Conservation (phyloP, 1,284 basidiomycete species). For the Porogramme epimiltina region DNA sequence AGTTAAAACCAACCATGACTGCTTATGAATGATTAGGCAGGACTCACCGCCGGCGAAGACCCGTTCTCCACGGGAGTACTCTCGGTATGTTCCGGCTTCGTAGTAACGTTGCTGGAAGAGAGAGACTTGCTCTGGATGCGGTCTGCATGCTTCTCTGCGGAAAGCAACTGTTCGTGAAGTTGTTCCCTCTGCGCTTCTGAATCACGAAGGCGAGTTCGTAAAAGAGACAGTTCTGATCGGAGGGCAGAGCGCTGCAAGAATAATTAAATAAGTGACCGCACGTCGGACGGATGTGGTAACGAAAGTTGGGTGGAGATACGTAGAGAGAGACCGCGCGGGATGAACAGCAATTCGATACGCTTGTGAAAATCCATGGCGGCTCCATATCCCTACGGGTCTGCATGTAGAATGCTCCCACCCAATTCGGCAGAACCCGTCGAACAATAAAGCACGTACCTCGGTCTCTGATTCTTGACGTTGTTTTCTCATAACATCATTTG, state of each 20-base stretch:
- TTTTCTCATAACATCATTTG: constrained; percentile 42
- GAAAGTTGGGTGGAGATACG: too few species aligned
- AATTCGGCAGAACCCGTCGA: too few species aligned
- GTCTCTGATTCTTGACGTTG: constrained; percentile 57
- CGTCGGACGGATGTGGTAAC: too few species aligned
- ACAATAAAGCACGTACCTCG: constrained; percentile 45
- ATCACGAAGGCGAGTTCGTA: constrained; percentile 59
- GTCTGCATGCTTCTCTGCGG: constrained; percentile 74
- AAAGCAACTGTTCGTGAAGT: constrained; percentile 58
- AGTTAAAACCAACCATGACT: too few species aligned
- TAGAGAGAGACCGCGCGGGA: too few species aligned
- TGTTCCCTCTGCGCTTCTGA: constrained; percentile 55
- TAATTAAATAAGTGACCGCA: neutral
- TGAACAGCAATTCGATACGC: too few species aligned
- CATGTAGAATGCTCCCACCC: too few species aligned
- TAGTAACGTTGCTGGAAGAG: constrained; percentile 41
- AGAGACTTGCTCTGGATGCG: constrained; percentile 69
- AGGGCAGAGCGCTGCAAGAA: constrained; percentile 53
- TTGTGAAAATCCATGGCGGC: too few species aligned
- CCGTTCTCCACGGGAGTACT: constrained; percentile 37
- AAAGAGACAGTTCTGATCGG: constrained; percentile 61
- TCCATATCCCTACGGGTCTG: too few species aligned
- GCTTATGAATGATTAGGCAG: too few species aligned
- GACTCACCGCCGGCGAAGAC: constrained; percentile 71
- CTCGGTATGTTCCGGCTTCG: constrained; percentile 48